phyloP scores from a whole-genome alignment of 164 flowering plant genomes.

The Aristolochia fimbriata region DNA sequence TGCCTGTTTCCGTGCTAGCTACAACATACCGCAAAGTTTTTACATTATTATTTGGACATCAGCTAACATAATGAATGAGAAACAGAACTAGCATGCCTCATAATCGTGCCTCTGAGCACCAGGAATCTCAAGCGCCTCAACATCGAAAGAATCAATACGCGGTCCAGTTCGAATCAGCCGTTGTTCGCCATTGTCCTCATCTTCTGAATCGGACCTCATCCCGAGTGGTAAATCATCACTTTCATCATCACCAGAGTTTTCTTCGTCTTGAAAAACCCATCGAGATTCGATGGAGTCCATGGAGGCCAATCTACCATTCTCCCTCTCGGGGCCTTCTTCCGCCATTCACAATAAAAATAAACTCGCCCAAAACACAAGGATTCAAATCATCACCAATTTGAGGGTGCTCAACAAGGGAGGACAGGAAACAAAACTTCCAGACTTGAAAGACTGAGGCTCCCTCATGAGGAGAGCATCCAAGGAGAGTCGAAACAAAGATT shows the following conservation, averaged over 20 bases:
- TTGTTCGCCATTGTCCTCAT: conserved; percentile 56
- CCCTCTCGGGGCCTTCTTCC: conserved; percentile 37
- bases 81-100: conserved; percentile 34
- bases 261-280: conserved; percentile 87
- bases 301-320: conserved; percentile 26
- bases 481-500: too few relatives aligned
- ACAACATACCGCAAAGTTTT: neutral
- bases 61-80: neutral
- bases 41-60: neutral
- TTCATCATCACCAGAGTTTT: conserved; percentile 37
- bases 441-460: too few relatives aligned
- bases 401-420: too few relatives aligned
- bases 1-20: too few relatives aligned
- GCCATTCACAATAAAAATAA: conserved; percentile 24
- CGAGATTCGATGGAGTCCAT: conserved; percentile 72
- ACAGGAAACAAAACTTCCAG: too few relatives aligned
- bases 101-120: conserved; percentile 62
- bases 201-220: conserved; percentile 39
- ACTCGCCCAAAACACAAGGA: too few relatives aligned
- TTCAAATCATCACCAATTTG: too few relatives aligned
- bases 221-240: conserved; percentile 19
- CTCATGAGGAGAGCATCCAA: too few relatives aligned
- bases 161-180: conserved; percentile 87
- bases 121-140: conserved; percentile 88
- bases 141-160: conserved; percentile 86